phyloP scores from a whole-genome alignment of 306 rosid species.

The Castanea mollissima region DNA sequence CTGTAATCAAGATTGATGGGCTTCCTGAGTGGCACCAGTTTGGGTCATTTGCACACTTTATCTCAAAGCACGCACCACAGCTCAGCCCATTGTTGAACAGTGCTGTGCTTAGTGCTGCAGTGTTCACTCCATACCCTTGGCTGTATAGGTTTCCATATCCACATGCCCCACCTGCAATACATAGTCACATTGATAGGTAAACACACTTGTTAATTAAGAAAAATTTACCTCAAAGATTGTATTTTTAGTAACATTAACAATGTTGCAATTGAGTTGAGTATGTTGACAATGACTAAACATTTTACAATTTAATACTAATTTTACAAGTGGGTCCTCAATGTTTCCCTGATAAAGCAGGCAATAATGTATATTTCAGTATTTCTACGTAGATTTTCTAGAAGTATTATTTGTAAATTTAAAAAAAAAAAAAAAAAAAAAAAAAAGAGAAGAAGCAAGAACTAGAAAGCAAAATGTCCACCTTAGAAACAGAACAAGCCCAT shows the following conservation, averaged over 20 bases:
- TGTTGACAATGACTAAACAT: not conserved
- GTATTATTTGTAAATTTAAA: no score
- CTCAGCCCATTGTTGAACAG: constrained; percentile 83
- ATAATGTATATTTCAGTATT: not conserved
- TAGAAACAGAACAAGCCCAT: not conserved
- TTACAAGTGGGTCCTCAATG: not conserved
- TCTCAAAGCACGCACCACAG: constrained; percentile 90
- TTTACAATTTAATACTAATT: not conserved
- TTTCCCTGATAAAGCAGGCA: not conserved
- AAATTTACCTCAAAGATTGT: no score
- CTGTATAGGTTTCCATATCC: constrained; percentile 97
- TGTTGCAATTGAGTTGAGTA: not conserved
- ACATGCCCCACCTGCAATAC: constrained; percentile 77
- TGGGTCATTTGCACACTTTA: constrained; percentile 76
- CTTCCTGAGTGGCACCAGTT: constrained; percentile 90
- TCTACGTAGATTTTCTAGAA: not conserved
- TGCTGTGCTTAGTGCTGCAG: constrained; percentile 91
- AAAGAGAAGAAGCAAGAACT: not conserved
- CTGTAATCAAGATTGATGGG: constrained; percentile 80
- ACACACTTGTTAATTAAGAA: no score
- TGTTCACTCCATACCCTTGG: constrained; percentile 94
- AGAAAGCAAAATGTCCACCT: not conserved
- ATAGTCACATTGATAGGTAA: no score
- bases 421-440: no score
- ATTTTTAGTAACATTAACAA: not conserved